These are phyloP conservation scores for Blepharisma stoltei DNA, from an alignment of 73 alveolate species.

Conservation along the genomic window DNA sequence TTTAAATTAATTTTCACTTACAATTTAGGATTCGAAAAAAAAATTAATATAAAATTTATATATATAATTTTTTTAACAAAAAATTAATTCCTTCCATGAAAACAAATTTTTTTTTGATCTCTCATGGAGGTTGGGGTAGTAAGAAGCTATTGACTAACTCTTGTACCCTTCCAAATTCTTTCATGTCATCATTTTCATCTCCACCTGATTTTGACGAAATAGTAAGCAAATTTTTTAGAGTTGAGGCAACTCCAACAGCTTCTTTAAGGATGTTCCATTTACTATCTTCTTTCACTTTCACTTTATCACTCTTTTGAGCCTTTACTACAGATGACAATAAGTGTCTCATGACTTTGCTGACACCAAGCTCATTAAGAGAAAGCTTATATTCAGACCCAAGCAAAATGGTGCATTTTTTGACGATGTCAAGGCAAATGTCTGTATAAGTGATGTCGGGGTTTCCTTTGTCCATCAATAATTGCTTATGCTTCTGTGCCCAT, in stretches of 20 bases:
- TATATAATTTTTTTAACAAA: no score
- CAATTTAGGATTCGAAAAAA: no score
- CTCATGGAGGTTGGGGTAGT: no score
- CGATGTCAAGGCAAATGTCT: background rate
- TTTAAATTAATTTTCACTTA: no score
- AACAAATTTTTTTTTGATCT: no score
- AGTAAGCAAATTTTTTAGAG: background rate
- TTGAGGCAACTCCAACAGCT: background rate
- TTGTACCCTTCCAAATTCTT: background rate
- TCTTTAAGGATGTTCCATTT: background rate
- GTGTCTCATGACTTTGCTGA: background rate
- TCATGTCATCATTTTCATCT: background rate
- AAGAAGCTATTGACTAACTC: conserved; percentile 12
- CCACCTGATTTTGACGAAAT: background rate
- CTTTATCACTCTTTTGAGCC: background rate
- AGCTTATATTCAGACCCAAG: conserved; percentile 18
- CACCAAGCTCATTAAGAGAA: conserved; percentile 6
- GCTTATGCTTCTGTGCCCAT: conserved; percentile 26
- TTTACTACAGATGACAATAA: background rate
- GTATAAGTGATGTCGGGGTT: conserved; percentile 7
- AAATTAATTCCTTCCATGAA: no score
- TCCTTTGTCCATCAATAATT: background rate
- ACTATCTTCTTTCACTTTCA: background rate
- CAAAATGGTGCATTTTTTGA: conserved; percentile 1
- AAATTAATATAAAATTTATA: no score